phyloP scores from a whole-genome alignment of 345 rosid species.

The Syzygium oleosum region DNA sequence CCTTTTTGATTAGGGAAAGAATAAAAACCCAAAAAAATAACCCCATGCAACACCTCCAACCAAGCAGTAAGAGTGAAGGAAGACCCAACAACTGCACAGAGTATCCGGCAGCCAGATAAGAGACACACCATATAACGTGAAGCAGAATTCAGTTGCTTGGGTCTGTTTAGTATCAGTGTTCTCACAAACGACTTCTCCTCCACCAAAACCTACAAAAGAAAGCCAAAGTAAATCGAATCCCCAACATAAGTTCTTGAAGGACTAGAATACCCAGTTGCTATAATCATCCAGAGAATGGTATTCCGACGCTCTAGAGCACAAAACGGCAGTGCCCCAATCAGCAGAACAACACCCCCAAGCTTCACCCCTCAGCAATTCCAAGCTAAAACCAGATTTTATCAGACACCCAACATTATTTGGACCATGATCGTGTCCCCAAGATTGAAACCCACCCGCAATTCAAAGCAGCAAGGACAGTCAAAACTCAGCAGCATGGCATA shows the following conservation, averaged over 20 bases:
- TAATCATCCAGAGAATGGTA: not conserved
- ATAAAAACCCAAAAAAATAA: not conserved
- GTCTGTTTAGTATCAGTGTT: not conserved
- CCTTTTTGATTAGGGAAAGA: not conserved
- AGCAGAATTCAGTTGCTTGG: not conserved
- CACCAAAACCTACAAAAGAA: not conserved
- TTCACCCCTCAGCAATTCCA: not conserved
- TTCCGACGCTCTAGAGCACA: not conserved
- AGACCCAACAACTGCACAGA: not conserved
- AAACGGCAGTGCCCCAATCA: not conserved
- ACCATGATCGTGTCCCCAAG: not conserved
- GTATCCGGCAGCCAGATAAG: not conserved
- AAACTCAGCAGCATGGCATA: not conserved
- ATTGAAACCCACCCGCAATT: not conserved
- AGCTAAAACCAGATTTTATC: not conserved
- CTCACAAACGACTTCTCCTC: not conserved
- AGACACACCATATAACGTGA: not conserved
- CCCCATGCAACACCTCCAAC: not conserved
- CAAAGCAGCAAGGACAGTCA: not conserved
- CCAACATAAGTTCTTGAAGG: not conserved
- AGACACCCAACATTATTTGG: not conserved
- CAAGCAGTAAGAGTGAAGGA: not conserved
- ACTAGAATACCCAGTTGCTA: not conserved
- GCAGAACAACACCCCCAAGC: not conserved
- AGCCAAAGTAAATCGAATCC: not conserved